phyloP scores from a whole-genome alignment of 2,329 filamentous ascomycete genomes.

The Curvularia spicifera region DNA sequence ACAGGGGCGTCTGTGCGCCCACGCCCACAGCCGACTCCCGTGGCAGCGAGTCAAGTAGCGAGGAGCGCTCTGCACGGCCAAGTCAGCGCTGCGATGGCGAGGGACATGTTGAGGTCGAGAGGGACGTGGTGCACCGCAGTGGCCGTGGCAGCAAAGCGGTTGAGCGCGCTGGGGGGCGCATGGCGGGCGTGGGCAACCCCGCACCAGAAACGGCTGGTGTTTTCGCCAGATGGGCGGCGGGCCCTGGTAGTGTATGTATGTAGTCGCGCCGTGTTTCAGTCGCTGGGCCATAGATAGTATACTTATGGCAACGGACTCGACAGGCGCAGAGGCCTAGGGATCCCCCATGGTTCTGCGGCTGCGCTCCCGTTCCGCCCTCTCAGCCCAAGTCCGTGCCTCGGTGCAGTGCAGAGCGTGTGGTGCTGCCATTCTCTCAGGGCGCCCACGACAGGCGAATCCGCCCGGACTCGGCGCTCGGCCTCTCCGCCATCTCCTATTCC shows the following conservation, averaged over 20 bases:
- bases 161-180: no score
- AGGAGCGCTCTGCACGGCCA: no score
- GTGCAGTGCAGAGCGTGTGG: no score
- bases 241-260: slow-evolving; percentile 9
- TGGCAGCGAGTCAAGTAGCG: background rate
- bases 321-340: slow-evolving; percentile 12
- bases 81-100: no score
- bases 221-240: slow-evolving; percentile 16
- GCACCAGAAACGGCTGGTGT: slow-evolving; percentile 22
- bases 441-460: background rate
- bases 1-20: slow-evolving; percentile 9
- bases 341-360: slow-evolving; percentile 21
- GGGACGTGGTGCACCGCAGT: no score
- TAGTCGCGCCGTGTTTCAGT: slow-evolving; percentile 22
- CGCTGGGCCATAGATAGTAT: background rate
- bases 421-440: no score
- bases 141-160: no score
- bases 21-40: background rate
- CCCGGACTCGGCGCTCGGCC: slow-evolving; percentile 17
- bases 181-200: background rate
- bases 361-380: slow-evolving; percentile 20
- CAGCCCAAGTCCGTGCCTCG: background rate
- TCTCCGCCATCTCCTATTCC: slow-evolving; percentile 22
- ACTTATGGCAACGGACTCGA: no score
- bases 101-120: background rate